These are phyloP conservation scores for Craspedostauros australis DNA, from an alignment of 108 stramenopile genomes.

Conservation along the genomic window DNA sequence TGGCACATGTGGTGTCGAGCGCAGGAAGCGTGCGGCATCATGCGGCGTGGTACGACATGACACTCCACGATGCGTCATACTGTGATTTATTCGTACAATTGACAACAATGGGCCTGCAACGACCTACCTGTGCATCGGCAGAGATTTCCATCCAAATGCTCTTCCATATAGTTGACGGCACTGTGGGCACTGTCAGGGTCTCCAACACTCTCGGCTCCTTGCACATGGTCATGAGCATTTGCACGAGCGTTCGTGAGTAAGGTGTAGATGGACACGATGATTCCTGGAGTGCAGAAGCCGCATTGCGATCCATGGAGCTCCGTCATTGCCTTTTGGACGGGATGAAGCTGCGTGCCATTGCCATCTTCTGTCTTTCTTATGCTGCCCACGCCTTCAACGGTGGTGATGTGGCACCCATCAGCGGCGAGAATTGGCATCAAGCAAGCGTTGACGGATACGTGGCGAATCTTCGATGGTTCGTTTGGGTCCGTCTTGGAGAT, in stretches of 20 bases:
- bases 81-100: too few relatives aligned
- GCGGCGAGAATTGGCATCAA: conserved; percentile 84
- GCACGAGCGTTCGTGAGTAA: conserved; percentile 55
- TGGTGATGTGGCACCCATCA: conserved; percentile 85
- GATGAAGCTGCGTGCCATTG: conserved; percentile 78
- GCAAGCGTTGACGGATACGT: conserved; percentile 85
- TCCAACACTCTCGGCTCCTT: too few relatives aligned
- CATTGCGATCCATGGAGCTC: conserved; percentile 94
- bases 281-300: conserved; percentile 96
- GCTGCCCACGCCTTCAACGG: conserved; percentile 86
- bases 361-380: too few relatives aligned
- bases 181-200: too few relatives aligned
- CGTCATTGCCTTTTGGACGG: conserved; percentile 88
- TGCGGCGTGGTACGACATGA: too few relatives aligned
- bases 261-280: conserved; percentile 88
- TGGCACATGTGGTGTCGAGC: too few relatives aligned
- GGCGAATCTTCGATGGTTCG: conserved; percentile 21
- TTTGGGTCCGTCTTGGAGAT: conserved; percentile 34
- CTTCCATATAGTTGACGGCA: conserved; percentile 68
- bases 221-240: too few relatives aligned
- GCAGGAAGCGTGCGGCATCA: too few relatives aligned
- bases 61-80: too few relatives aligned
- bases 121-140: conserved; percentile 87
- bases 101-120: not conserved
- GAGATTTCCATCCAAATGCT: conserved; percentile 91